Evolutionary conservation across 805 yeast genomes (phyloP), one percentile per base, ranked within the genome.

Genomic region (Candida sphagnicola): DNA sequence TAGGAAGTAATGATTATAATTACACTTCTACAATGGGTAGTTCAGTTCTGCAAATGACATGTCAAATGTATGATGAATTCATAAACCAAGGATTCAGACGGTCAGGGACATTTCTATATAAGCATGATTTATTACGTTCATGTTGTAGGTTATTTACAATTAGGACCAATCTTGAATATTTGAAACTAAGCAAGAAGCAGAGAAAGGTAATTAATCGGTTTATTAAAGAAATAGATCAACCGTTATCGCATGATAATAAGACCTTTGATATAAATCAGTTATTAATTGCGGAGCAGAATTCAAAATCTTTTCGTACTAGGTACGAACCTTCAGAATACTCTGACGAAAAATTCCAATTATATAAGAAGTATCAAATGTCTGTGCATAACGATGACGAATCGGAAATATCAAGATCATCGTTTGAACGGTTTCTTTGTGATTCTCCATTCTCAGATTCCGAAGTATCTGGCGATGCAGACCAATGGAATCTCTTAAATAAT

Each of bases 131-230:
- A 44, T 52, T 83, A 21, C 59, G 89, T 28, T 77, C 78, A 30
- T 89, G 97, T 54, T 89, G 97, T 50, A 70, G 90, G 15, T 72
- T 80, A 57, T 86, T 78, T 55, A 82, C 96, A 0, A 85, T 89
- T 13, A 58, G 96, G 38, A 80, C 95, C 0, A 66, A 66, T 16
- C 58, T 74, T 13, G 53, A 52, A 0, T 50, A 57, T 18, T 69
- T 80, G 47, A 65, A 67, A 26, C 56, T 81, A 4, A 61, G 69
- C 17, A 87, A 86, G 53, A 90, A 85, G 35, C 82, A 80, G 40
- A 70, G 88, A 28, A 78, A 80, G 41, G 70, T 72, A 3, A 54
- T 87, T 4, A 85, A 83, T 49, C 67, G 82, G 46, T 84, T 86
- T 49, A 70, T 66, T 14, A 62, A 62, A 21, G 65, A 53, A 8